Evolutionary conservation across 2,329 filamentous ascomycete genomes (phyloP), one percentile per base, ranked within the genome.

Genomic region (Claviceps digitariae): DNA sequence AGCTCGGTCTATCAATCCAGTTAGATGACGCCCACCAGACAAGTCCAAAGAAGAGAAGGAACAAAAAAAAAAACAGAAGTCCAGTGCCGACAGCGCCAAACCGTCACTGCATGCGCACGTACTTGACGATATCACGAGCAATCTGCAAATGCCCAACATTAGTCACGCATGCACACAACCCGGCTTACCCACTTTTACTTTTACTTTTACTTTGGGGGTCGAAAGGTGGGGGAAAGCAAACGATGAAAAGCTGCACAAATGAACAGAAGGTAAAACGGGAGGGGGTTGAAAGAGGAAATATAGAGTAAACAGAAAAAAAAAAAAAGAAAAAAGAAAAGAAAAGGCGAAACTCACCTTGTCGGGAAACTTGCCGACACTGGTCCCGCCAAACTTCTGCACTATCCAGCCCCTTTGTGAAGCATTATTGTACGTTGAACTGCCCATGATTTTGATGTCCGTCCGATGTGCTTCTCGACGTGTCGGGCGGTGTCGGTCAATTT

Each of bases 361-460:
- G 51, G 90, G 84, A 63, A 95, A 95, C 72, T 97, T 97, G 62
- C 91, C 93, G 51, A 97, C 87, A 65, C 88, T 95, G 51, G 91
- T 98, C 51, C 91, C 91, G 57, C 90, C 90, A 68, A 95, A 95
- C 70, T 96, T 96, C 68, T 95, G 90, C 50, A 96, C 86, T 31
- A 95, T 77, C 90, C 90, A 95, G 60, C 76, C 75, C 58, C 74
- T 72, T 48, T 62, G 61, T 52, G 66, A 62, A 49, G 65, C 61
- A 59, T 73, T 73, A 58, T 58, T 62, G 55, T 64, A 58, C 43
- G 61, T 60, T 17, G 63, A 63, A 56, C 62, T 64, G 52, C 63
- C 67, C 68, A 69, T 69, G 45, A 46, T 51, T n/a, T n/a, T n/a
- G 51, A 15, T n/a, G 45, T 31, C 25, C 17, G 34, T 13, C 25